Percentiles rank a stretch among this genome's conserved stretches.
Evolutionary conservation across 1,139 yeast species (phyloP).

Genomic region (Kurtzmaniella quercitrusa): DNA sequence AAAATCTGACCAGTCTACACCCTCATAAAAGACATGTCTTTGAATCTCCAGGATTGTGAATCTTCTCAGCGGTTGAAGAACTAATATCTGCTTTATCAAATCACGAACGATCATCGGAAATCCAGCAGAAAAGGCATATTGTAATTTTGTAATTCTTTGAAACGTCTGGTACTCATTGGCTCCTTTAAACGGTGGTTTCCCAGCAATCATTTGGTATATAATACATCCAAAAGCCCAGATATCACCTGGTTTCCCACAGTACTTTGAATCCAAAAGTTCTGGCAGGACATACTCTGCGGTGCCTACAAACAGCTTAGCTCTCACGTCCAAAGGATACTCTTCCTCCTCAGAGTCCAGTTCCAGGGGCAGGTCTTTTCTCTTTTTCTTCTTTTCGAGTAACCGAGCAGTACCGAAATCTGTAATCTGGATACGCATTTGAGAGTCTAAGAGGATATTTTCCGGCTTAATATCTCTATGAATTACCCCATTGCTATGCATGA

Average conservation of each 20-base stretch:
- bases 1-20: constrained; percentile 60
- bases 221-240: constrained; percentile 84
- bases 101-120: constrained; percentile 46
- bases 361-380: constrained; percentile 2
- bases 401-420: constrained; percentile 84
- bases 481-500: constrained; percentile 71
- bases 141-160: constrained; percentile 44
- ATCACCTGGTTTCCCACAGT: constrained; percentile 73
- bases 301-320: constrained; percentile 74
- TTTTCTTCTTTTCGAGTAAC: constrained; percentile 44
- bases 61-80: constrained; percentile 41
- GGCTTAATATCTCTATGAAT: constrained; percentile 82
- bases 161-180: constrained; percentile 71
- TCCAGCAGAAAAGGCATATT: constrained; percentile 60
- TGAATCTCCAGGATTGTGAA: constrained; percentile 35
- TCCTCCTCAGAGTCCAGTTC: constrained; percentile 15
- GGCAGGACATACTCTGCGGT: constrained; percentile 85
- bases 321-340: constrained; percentile 43
- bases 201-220: constrained; percentile 69
- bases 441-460: constrained; percentile 65
- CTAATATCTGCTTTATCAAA: constrained; percentile 41
- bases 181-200: constrained; percentile 78
- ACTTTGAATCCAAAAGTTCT: constrained; percentile 62
- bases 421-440: constrained; percentile 62
- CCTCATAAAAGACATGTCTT: constrained; percentile 66